Percentiles rank a stretch among this genome's conserved stretches.
Evolutionary conservation across 2,329 filamentous ascomycete genomes (phyloP).

Genomic region (Dothistroma pini): DNA sequence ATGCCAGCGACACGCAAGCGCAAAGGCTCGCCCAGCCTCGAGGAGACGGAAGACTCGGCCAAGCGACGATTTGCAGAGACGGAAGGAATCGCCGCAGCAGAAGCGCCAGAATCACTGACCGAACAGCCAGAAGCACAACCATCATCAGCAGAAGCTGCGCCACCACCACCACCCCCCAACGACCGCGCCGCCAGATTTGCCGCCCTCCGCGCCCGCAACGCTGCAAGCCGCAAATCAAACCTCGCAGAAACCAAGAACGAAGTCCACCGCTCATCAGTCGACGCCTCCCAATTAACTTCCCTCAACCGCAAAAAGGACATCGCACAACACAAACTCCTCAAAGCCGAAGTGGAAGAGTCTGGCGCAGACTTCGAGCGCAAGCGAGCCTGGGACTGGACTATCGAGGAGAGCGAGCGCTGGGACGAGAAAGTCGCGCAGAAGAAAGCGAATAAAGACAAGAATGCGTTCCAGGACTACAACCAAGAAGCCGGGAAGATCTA

Average conservation of each 20-base stretch:
- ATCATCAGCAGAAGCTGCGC: conserved; percentile 27
- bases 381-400: conserved; percentile 97
- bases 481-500: conserved; percentile 90
- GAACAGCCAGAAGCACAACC: conserved; percentile 9
- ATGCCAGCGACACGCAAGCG: conserved; percentile 33
- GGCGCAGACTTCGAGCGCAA: conserved; percentile 97
- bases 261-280: conserved; percentile 71
- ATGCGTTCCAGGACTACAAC: conserved; percentile 84
- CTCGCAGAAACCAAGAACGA: conserved; percentile 80
- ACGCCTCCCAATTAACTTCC: conserved; percentile 71
- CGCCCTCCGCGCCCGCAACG: conserved; percentile 70
- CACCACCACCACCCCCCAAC: conserved; percentile 41
- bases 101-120: conserved; percentile 12
- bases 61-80: conserved; percentile 36
- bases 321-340: conserved; percentile 87
- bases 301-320: conserved; percentile 83
- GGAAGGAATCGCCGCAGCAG: conserved; percentile 9
- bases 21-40: conserved; percentile 36
- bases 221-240: conserved; percentile 61
- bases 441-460: conserved; percentile 73
- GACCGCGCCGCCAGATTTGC: conserved; percentile 79
- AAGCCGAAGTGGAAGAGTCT: conserved; percentile 79
- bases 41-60: conserved; percentile 31
- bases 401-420: conserved; percentile 92
- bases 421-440: conserved; percentile 88